These are phyloP conservation scores for Petasospora fabianii DNA, from an alignment of 1,139 yeast species.

Conservation along the genomic window DNA sequence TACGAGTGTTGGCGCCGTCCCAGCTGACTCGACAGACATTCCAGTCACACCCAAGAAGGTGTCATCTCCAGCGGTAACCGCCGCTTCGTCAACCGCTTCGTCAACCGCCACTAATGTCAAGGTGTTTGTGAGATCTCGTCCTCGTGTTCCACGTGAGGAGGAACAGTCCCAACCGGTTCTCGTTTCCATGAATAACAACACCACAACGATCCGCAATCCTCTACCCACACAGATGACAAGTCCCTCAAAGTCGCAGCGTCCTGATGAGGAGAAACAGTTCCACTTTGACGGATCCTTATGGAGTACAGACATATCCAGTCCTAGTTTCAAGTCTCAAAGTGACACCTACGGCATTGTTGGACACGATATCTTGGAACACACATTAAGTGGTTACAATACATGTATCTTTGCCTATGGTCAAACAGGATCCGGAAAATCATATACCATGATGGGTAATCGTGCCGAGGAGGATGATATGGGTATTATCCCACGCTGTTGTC, in stretches of 20 bases:
- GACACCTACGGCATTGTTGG: conserved; percentile 53
- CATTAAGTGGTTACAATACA: conserved; percentile 66
- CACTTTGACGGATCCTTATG: conserved; percentile 58
- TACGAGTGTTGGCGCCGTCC: no score
- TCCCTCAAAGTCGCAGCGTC: conserved; percentile 13
- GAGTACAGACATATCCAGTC: conserved; percentile 41
- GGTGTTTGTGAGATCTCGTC: conserved; percentile 47
- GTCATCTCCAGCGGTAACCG: no score
- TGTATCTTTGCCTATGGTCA: conserved; percentile 81
- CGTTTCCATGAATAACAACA: conserved; percentile 31
- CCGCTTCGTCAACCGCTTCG: not conserved
- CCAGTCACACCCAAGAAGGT: not conserved
- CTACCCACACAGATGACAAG: conserved; percentile 11
- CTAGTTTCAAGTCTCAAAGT: conserved; percentile 43
- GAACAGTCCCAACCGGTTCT: conserved; percentile 21
- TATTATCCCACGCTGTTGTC: conserved; percentile 67
- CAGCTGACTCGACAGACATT: no score
- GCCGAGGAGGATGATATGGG: conserved; percentile 46
- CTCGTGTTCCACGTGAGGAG: conserved; percentile 38
- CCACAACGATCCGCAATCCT: conserved; percentile 23
- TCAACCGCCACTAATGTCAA: conserved; percentile 30
- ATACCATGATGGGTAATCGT: conserved; percentile 75
- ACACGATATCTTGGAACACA: conserved; percentile 55
- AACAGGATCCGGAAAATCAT: conserved; percentile 84
- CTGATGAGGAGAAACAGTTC: conserved; percentile 34